Evolutionary conservation across 2,329 filamentous ascomycete species (phyloP).

Genomic region (Aspergillus bombycis): DNA sequence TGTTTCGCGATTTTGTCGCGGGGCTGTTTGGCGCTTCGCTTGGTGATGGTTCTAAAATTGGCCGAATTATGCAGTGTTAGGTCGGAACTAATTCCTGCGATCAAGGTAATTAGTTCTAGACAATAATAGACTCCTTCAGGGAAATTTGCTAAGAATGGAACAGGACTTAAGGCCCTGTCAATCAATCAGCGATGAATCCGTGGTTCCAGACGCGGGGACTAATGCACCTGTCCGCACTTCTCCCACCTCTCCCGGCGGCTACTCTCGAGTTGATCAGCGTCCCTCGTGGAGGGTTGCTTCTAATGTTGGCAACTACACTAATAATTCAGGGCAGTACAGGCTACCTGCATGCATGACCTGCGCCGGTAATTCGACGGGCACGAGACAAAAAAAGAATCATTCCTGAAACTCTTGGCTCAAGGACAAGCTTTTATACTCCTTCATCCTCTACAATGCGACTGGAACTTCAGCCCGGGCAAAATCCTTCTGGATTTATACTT

Average conservation of each 20-base stretch:
- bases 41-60: constrained; percentile 16
- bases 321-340: background rate
- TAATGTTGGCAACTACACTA: constrained; percentile 13
- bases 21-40: constrained; percentile 7
- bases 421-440: constrained; percentile 4
- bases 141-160: constrained; percentile 15
- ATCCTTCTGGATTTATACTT: background rate
- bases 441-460: background rate
- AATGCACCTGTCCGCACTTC: constrained; percentile 9
- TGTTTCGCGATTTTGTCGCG: background rate
- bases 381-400: constrained; percentile 6
- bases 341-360: constrained; percentile 1
- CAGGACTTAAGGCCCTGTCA: background rate
- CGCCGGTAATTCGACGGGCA: background rate
- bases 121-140: background rate
- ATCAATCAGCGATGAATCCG: constrained; percentile 4
- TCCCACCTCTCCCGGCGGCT: constrained; percentile 4
- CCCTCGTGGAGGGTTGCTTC: constrained; percentile 1
- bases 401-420: background rate
- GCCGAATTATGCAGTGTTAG: constrained; percentile 6
- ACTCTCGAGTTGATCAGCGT: background rate
- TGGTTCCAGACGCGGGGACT: background rate
- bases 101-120: constrained; percentile 6
- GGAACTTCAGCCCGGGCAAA: background rate
- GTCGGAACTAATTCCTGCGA: background rate